A percentile compares a stretch with the other conserved stretches of the same genome.
These are phyloP conservation scores for Dioscorea zingiberensis DNA, from an alignment of 106 monocot species.

Conservation along the genomic window DNA sequence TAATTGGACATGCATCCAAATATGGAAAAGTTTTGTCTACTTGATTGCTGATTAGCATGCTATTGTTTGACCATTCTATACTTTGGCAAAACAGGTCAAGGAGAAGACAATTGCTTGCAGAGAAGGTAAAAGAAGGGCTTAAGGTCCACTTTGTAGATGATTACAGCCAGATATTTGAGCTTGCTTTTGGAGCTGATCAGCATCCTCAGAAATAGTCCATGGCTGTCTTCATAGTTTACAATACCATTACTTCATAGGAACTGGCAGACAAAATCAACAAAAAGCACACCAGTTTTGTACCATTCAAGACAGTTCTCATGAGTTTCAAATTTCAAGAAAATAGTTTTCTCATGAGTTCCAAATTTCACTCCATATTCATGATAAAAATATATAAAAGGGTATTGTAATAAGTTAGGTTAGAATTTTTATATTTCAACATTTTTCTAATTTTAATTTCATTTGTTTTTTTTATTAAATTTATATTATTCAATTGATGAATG, in stretches of 20 bases:
- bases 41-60: no score
- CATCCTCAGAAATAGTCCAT: background rate
- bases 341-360: no score
- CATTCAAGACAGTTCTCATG: background rate
- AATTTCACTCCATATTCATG: no score
- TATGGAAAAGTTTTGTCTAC: no score
- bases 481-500: no score
- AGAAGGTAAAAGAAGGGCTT: conserved; percentile 91
- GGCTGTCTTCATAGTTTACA: background rate
- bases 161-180: conserved; percentile 66
- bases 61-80: no score
- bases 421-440: no score
- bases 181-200: conserved; percentile 45
- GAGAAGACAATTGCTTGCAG: conserved; percentile 93
- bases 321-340: background rate
- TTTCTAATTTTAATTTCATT: no score
- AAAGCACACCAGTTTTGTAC: background rate
- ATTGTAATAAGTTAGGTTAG: no score
- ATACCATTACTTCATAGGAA: background rate
- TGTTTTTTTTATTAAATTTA: no score
- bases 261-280: background rate
- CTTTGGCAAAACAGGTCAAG: conserved; percentile 58
- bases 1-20: no score
- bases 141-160: conserved; percentile 87
- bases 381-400: no score